Conservation (phyloP, 2,329 filamentous ascomycete species). For the Hansfordia pulvinata region DNA sequence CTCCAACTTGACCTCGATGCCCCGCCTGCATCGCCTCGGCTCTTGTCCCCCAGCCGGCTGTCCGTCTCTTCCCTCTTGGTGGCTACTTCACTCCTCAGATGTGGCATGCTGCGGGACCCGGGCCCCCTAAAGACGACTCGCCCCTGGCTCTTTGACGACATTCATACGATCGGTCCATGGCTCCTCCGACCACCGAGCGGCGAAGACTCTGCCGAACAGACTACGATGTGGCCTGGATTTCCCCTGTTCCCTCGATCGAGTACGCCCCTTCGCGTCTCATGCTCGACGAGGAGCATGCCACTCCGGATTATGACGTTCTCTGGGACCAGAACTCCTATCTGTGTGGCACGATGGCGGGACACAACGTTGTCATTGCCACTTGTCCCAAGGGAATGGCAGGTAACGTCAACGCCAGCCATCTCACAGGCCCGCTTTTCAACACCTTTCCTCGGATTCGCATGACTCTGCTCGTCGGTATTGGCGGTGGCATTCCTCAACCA, state of each 20-base stretch:
- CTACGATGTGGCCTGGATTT: constrained; percentile 8
- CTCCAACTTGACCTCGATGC: too few relatives aligned
- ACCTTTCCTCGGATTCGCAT: constrained; percentile 7
- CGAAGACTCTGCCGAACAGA: too few relatives aligned
- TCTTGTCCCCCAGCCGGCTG: too few relatives aligned
- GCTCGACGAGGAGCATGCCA: constrained; percentile 7
- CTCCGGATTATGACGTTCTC: constrained; percentile 3
- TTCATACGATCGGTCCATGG: too few relatives aligned
- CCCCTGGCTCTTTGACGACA: too few relatives aligned
- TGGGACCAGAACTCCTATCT: constrained; percentile 6
- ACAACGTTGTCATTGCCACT: constrained; percentile 7
- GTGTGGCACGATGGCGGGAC: constrained; percentile 3
- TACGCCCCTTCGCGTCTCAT: constrained; percentile 6
- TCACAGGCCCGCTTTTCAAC: constrained; percentile 4
- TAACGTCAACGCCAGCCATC: constrained; percentile 5
- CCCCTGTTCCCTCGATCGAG: constrained; percentile 4
- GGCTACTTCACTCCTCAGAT: too few relatives aligned
- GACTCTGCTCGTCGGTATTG: constrained; percentile 13
- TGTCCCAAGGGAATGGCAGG: constrained; percentile 3
- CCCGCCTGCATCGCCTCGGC: too few relatives aligned
- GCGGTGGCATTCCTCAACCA: constrained; percentile 10
- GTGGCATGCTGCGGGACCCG: too few relatives aligned
- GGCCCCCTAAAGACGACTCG: too few relatives aligned
- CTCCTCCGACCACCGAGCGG: too few relatives aligned
- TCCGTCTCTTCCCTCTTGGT: too few relatives aligned